Base-by-base conservation (phyloP, 106 monocot species). In the Iris macrosiphon region DNA sequence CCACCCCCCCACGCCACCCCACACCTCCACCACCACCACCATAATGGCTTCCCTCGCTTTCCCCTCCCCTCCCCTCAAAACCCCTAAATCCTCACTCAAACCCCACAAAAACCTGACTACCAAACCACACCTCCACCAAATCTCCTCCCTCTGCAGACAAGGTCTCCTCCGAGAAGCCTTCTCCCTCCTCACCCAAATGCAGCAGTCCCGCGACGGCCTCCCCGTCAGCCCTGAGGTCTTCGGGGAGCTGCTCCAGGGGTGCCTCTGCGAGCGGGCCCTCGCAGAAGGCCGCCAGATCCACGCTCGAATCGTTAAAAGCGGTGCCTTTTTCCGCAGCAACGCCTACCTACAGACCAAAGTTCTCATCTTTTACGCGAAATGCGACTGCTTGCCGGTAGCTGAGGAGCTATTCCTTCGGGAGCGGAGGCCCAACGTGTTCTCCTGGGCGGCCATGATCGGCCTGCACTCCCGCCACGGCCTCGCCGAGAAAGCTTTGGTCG, bases 371-470 rank as follows among this genome's bases (percentile, higher is more conserved):
- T 79, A 79, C 12, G 73, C 79, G 23, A 69, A 74, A 26, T 79
- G 73, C 34, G 64, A 60, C 29, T 31, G 57, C 38, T 55, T 34
- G 31, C 49, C 8, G 0, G 30, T 41, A 8, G 73, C 79, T 5
- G 35, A 55, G 49, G 58, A 49, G 12, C 30, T 79, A 31, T 79
- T 79, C 22, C 27, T 33, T 4, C 34, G 72, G 44, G 73, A 65
- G 43, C 6, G 49, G 2, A 16, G 22, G 22, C 73, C 60, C 19
- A 79, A 79, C 41, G 64, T 79, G 15, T 79, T 74, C 55, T 69
- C 73, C 1, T 79, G 79, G 73, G 73, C 73, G n/a, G 79, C 74
- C 13, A 56, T 79, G 47, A 73, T 79, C 31, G 79, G 79, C 18
- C 55, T 73, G 52, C 34, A 31, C 39, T 65, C 53, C 20, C 60